phyloP scores from a whole-genome alignment of 139 green algal species.

The Coccomyxa sp. region DNA sequence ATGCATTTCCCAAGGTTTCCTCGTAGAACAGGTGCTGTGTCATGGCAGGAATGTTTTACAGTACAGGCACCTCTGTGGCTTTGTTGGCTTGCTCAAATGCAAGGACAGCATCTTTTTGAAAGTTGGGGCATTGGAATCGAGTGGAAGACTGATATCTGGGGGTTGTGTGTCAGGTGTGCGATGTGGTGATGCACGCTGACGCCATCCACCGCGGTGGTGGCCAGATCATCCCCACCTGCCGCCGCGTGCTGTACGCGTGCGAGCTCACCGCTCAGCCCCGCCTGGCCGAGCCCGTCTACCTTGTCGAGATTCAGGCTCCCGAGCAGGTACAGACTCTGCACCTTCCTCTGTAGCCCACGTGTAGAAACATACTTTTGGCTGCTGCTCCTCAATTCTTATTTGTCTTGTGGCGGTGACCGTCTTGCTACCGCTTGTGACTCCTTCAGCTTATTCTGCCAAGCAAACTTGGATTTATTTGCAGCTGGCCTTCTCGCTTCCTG shows the following conservation, averaged over 20 bases:
- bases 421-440: too few relatives aligned
- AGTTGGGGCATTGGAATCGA: too few relatives aligned
- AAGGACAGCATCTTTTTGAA: too few relatives aligned
- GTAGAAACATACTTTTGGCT: not conserved
- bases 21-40: too few relatives aligned
- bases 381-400: too few relatives aligned
- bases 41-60: too few relatives aligned
- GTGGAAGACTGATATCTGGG: too few relatives aligned
- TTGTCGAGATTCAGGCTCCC: slow-evolving; percentile 99
- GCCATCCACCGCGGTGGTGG: slow-evolving; percentile 98
- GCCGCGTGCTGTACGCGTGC: slow-evolving; percentile 91
- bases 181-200: slow-evolving; percentile 97
- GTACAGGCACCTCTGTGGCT: not conserved
- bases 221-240: slow-evolving; percentile 98
- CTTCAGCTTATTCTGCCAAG: too few relatives aligned
- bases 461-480: too few relatives aligned
- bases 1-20: too few relatives aligned
- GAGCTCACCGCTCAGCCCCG: slow-evolving; percentile 87
- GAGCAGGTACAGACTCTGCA: slow-evolving; percentile 50
- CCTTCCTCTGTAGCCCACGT: not conserved
- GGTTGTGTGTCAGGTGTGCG: slow-evolving; percentile 49
- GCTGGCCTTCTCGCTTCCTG: too few relatives aligned
- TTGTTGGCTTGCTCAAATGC: not conserved
- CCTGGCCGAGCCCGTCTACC: slow-evolving; percentile 95
- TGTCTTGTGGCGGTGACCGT: too few relatives aligned